phyloP scores from a whole-genome alignment of 2,329 filamentous ascomycete species.

The Fusarium floridanum region DNA sequence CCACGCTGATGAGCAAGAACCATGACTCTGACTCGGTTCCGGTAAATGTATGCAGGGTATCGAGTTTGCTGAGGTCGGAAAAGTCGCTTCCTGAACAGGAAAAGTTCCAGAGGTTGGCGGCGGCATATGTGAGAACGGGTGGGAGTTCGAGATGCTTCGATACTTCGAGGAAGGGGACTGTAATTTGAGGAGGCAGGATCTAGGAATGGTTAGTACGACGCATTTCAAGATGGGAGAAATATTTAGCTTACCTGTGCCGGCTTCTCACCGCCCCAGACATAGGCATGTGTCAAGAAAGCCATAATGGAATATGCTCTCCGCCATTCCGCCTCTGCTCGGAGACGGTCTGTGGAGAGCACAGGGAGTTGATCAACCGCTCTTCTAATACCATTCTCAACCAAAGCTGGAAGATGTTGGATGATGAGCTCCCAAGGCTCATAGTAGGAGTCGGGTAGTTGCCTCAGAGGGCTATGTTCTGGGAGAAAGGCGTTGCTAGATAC shows the following conservation, averaged over 20 bases:
- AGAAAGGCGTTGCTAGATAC: conserved; percentile 78
- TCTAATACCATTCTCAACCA: conserved; percentile 76
- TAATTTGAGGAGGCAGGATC: conserved; percentile 78
- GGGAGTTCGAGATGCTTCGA: conserved; percentile 83
- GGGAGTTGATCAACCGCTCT: conserved; percentile 74
- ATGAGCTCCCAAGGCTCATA: conserved; percentile 85
- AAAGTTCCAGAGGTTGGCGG: conserved; percentile 92
- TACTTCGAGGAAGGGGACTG: conserved; percentile 79
- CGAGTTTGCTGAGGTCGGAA: conserved; percentile 76
- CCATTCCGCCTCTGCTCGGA: conserved; percentile 80
- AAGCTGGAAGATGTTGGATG: conserved; percentile 73
- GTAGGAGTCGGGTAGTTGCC: conserved; percentile 75
- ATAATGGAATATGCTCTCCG: conserved; percentile 83
- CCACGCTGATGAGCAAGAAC: conserved; percentile 92
- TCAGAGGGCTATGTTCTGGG: conserved; percentile 76
- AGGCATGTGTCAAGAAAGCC: conserved; percentile 84
- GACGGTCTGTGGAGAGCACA: conserved; percentile 73
- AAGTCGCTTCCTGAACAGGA: conserved; percentile 67
- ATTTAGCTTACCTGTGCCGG: conserved; percentile 73
- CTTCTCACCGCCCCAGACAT: conserved; percentile 87
- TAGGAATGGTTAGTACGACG: too few relatives aligned
- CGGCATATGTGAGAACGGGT: conserved; percentile 91
- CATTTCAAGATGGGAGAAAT: too few relatives aligned
- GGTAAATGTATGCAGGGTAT: conserved; percentile 84
- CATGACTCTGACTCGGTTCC: conserved; percentile 92